Evolutionary conservation across 2,329 filamentous ascomycete genomes (phyloP).

Genomic region (Trichoderma asperellum): DNA sequence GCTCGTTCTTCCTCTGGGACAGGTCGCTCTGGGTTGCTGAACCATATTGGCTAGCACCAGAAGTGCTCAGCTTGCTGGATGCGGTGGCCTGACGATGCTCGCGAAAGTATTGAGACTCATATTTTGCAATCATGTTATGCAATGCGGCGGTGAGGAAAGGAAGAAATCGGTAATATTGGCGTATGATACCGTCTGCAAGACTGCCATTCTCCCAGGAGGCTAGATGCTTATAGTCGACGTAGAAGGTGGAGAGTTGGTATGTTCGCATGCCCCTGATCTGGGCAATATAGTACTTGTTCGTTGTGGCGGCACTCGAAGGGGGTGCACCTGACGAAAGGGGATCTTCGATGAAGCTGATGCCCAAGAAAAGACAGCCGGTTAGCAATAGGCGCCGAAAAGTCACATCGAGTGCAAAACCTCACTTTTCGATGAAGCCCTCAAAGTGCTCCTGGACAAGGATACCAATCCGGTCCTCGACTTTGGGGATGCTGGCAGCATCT

Average conservation of each 20-base stretch:
- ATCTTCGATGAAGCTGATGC: slow-evolving; percentile 67
- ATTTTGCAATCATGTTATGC: slow-evolving; percentile 91
- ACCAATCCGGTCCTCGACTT: slow-evolving; percentile 76
- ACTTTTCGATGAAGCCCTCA: slow-evolving; percentile 80
- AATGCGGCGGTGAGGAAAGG: slow-evolving; percentile 88
- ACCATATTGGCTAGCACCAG: slow-evolving; percentile 65
- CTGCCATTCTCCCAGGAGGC: slow-evolving; percentile 75
- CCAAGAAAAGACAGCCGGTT: not conserved
- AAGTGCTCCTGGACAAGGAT: slow-evolving; percentile 76
- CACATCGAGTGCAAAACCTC: slow-evolving; percentile 33
- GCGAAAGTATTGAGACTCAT: slow-evolving; percentile 91
- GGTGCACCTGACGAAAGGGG: slow-evolving; percentile 65
- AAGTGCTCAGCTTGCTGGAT: slow-evolving; percentile 71
- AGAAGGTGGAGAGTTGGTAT: slow-evolving; percentile 80
- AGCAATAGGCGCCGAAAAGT: not conserved
- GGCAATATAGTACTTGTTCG: slow-evolving; percentile 82
- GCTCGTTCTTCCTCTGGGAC: slow-evolving; percentile 78
- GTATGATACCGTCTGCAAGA: slow-evolving; percentile 82
- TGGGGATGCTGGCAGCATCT: slow-evolving; percentile 61
- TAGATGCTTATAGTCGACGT: slow-evolving; percentile 86
- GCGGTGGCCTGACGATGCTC: slow-evolving; percentile 85
- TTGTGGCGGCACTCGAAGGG: slow-evolving; percentile 70
- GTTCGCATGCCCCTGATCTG: slow-evolving; percentile 78
- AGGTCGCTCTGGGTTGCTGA: slow-evolving; percentile 67
- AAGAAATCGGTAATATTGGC: slow-evolving; percentile 92